These are phyloP conservation scores for Carnegiea gigantea DNA, from an alignment of 179 eudicot species.

Conservation along the genomic window DNA sequence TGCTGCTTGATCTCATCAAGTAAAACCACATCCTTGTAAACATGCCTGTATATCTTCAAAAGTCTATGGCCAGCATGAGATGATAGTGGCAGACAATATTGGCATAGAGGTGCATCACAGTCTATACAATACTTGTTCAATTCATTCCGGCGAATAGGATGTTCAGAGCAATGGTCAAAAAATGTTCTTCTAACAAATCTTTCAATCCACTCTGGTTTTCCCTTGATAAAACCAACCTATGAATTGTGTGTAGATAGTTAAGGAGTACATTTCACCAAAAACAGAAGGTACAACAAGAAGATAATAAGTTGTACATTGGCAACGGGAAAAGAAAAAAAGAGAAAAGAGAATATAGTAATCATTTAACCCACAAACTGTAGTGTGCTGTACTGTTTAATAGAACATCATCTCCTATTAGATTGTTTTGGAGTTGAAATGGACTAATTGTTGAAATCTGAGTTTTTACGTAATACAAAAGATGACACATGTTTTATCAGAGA, in stretches of 20 bases:
- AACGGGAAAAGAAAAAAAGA: background rate
- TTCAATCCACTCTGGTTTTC: constrained; percentile 50
- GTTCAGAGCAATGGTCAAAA: constrained; percentile 42
- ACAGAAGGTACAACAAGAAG: background rate
- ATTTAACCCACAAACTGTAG: background rate
- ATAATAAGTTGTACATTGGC: too few relatives aligned
- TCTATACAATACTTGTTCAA: constrained; percentile 50
- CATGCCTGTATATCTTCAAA: constrained; percentile 54
- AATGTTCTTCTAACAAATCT: constrained; percentile 39
- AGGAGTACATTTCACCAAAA: background rate
- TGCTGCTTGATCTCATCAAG: constrained; percentile 42
- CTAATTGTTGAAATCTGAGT: background rate
- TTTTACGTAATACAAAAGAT: background rate
- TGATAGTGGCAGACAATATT: constrained; percentile 39
- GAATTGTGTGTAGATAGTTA: background rate
- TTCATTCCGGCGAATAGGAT: constrained; percentile 43
- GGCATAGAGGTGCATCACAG: constrained; percentile 45
- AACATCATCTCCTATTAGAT: background rate
- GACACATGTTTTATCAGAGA: background rate
- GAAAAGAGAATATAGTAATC: background rate
- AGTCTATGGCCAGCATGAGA: constrained; percentile 43
- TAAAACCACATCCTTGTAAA: constrained; percentile 54
- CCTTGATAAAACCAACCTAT: constrained; percentile 20
- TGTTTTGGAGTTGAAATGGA: background rate
- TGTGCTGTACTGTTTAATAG: background rate